A percentile compares a stretch with the other conserved stretches of the same genome.
Evolutionary conservation across 495 filamentous ascomycete genomes (phyloP).

Genomic region (Trichodelitschia bisporula): DNA sequence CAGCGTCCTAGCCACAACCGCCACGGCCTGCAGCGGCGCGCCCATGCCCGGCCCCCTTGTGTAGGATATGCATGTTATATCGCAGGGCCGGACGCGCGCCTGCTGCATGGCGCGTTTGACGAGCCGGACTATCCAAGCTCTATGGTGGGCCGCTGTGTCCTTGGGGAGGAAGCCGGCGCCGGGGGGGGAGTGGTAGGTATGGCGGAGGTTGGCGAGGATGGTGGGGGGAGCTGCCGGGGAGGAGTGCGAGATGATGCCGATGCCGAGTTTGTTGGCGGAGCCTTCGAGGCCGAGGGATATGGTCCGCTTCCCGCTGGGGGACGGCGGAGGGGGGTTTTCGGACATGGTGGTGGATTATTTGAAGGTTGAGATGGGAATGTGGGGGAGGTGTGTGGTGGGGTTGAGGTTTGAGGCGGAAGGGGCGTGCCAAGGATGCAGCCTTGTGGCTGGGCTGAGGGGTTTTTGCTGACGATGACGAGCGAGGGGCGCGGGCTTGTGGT

Average conservation of each 20-base stretch:
- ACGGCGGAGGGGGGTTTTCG: too few relatives aligned
- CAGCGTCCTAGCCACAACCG: constrained; percentile 61
- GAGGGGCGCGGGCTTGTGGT: too few relatives aligned
- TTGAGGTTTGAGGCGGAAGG: too few relatives aligned
- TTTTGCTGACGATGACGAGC: too few relatives aligned
- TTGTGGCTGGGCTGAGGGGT: too few relatives aligned
- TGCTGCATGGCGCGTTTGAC: constrained; percentile 52
- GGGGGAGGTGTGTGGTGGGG: too few relatives aligned
- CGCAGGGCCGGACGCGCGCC: constrained; percentile 29
- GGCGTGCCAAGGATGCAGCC: too few relatives aligned
- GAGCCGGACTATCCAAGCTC: constrained; percentile 55
- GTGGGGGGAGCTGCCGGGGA: constrained; percentile 23
- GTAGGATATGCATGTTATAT: constrained; percentile 84
- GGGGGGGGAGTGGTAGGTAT: constrained; percentile 80
- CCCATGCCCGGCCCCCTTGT: constrained; percentile 94
- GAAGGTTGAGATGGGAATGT: too few relatives aligned
- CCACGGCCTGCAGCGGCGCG: constrained; percentile 73
- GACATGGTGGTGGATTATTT: too few relatives aligned
- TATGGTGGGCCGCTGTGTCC: constrained; percentile 83
- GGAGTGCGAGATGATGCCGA: constrained; percentile 72
- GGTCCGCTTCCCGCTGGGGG: too few relatives aligned
- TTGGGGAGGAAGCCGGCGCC: constrained; percentile 91
- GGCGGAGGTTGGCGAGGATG: constrained; percentile 80
- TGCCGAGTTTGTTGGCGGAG: constrained; percentile 90
- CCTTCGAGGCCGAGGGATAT: constrained; percentile 84